Percentiles rank a stretch among this genome's conserved stretches.
These are phyloP conservation scores for Oenanthe javanica DNA, from an alignment of 140 eudicot genomes.

Conservation along the genomic window DNA sequence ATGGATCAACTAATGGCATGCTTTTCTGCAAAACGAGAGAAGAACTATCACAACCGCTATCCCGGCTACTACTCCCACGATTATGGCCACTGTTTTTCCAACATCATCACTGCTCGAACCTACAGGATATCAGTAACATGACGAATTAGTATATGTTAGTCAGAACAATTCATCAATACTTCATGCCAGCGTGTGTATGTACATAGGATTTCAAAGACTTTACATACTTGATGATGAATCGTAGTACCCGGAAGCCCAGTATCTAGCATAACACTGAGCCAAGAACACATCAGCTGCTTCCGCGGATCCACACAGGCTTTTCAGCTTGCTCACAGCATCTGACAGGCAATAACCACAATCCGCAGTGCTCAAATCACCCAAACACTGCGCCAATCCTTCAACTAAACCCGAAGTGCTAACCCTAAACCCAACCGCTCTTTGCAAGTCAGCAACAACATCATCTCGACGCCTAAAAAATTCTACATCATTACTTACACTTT, in stretches of 20 bases:
- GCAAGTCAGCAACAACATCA: constrained; percentile 46
- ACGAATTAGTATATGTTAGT: not conserved
- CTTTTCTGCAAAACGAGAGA: constrained; percentile 52
- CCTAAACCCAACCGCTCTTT: constrained; percentile 43
- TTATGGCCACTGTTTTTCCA: constrained; percentile 67
- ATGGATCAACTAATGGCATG: constrained; percentile 9
- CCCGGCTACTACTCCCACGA: constrained; percentile 59
- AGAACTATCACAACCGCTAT: constrained; percentile 46
- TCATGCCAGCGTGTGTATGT: too few species aligned
- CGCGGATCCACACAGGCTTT: constrained; percentile 57
- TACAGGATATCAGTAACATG: not conserved
- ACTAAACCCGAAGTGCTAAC: constrained; percentile 48
- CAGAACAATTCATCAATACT: too few species aligned
- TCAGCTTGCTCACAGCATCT: constrained; percentile 47
- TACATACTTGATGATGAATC: constrained; percentile 45
- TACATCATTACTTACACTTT: constrained; percentile 35
- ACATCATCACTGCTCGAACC: constrained; percentile 52
- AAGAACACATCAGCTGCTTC: constrained; percentile 66
- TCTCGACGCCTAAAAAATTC: constrained; percentile 48
- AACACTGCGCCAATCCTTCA: constrained; percentile 71
- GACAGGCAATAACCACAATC: constrained; percentile 55
- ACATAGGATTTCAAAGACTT: not conserved
- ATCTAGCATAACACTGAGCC: constrained; percentile 72
- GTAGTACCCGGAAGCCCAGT: constrained; percentile 72
- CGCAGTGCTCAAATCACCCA: constrained; percentile 45